Evolutionary conservation across 2,329 filamentous ascomycete genomes (phyloP).

Genomic region (Colletotrichum scovillei): DNA sequence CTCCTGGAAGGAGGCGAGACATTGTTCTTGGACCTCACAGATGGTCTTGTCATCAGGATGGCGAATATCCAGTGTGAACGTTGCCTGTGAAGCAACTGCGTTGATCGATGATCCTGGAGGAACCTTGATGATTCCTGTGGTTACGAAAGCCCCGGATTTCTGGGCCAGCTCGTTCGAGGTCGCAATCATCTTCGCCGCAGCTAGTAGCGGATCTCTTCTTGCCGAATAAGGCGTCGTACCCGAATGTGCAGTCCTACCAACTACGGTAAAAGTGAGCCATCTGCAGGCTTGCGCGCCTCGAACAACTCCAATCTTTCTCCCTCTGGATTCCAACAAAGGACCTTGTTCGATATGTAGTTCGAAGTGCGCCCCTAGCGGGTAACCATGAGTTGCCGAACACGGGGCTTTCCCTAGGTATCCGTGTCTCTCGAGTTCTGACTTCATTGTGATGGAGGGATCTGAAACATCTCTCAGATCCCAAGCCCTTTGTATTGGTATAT

Average conservation of each 20-base stretch:
- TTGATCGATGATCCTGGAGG: slow-evolving; percentile 36
- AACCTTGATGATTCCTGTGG: slow-evolving; percentile 71
- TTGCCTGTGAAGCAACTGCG: slow-evolving; percentile 30
- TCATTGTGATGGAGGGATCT: slow-evolving; percentile 52
- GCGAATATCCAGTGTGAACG: slow-evolving; percentile 37
- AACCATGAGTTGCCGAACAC: slow-evolving; percentile 18
- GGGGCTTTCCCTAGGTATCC: slow-evolving; percentile 71
- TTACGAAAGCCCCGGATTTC: slow-evolving; percentile 70
- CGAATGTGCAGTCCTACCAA: slow-evolving; percentile 77
- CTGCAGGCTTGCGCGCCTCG: slow-evolving; percentile 80
- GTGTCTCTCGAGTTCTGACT: slow-evolving; percentile 63
- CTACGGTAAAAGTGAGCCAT: slow-evolving; percentile 77
- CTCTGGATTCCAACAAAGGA: slow-evolving; percentile 74
- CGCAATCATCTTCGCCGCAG: slow-evolving; percentile 75
- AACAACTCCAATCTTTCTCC: slow-evolving; percentile 76
- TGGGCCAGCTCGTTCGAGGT: slow-evolving; percentile 73
- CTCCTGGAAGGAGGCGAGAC: slow-evolving; percentile 38
- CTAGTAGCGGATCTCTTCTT: slow-evolving; percentile 76
- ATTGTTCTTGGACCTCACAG: slow-evolving; percentile 38
- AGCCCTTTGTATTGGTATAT: slow-evolving; percentile 69
- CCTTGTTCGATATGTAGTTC: slow-evolving; percentile 90
- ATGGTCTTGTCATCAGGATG: slow-evolving; percentile 34
- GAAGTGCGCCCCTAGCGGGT: slow-evolving; percentile 79
- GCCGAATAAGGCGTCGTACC: slow-evolving; percentile 77
- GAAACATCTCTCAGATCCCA: slow-evolving; percentile 59